Evolutionary conservation across 352 stramenopile species (phyloP), one percentile per base, ranked within the genome.

Genomic region (Saprolegnia parasitica): DNA sequence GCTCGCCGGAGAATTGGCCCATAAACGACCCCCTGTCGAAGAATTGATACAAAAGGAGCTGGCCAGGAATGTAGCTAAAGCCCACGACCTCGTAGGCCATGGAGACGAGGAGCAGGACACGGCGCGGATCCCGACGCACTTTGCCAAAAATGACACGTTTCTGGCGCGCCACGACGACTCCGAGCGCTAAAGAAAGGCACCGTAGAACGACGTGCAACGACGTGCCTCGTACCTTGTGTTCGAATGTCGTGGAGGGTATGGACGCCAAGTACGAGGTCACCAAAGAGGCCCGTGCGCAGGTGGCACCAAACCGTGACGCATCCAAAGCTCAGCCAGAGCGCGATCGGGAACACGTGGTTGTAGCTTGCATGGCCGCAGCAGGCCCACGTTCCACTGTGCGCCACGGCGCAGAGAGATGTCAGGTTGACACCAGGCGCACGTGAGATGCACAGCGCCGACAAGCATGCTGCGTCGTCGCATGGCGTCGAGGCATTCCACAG

Each of bases 11-110:
- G 11, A 40, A 40, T 60, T 60, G 52, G 52, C 52, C 52, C 11
- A 60, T 9, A 11, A 60, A 60, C 13, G 52, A 60, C 13, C 52
- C 52, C 1, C 52, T 40, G 13, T 15, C 11, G 52, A 21, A 55
- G 29, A 35, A 50, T 29, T 61, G 63, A 39, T 55, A 61, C 15
- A 52, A 49, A 9, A 70, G n/a, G 5, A 70, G 63, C 54, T 70
- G 42, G 18, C 62, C 13, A 1, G 63, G 63, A 23, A 63, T 52
- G 50, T 70, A 70, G 45, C 63, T 70, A 70, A 60, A 70, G 49
- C 63, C 63, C 23, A 52, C n/a, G 1, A 70, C 18, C n/a, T 70
- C 63, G 11, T 26, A 52, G 32, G 45, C 62, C 63, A 70, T 70
- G 10, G 63, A 45, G 1, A 70, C 23, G 11, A 70, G 42, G 45